A percentile compares a stretch with the other conserved stretches of the same genome.
Evolutionary conservation across 305 asterid species (phyloP).

Genomic region (Plantago rigida): DNA sequence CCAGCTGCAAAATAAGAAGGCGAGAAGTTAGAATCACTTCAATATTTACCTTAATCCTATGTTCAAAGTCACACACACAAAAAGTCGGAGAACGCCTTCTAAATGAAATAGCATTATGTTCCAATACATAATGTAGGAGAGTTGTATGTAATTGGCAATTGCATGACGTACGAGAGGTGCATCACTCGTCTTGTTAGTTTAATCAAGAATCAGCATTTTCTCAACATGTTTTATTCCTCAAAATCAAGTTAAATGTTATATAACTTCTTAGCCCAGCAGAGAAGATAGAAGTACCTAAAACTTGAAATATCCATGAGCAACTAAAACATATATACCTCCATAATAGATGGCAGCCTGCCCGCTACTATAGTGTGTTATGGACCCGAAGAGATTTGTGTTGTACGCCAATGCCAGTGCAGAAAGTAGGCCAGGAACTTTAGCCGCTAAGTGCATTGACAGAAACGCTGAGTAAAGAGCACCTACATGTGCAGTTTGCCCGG

Average conservation of each 20-base stretch:
- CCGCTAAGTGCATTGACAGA: slow-evolving; percentile 58
- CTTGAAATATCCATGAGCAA: neutral
- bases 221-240: too few species aligned
- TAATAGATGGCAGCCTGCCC: slow-evolving; percentile 85
- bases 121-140: too few species aligned
- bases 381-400: slow-evolving; percentile 64
- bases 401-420: slow-evolving; percentile 55
- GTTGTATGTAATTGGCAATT: too few species aligned
- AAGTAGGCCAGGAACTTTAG: slow-evolving; percentile 44
- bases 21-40: neutral
- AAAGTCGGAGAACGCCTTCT: too few species aligned
- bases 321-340: slow-evolving; percentile 40
- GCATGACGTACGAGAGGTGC: too few species aligned
- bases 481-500: slow-evolving; percentile 80
- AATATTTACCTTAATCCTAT: too few species aligned
- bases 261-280: neutral
- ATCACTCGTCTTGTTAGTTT: too few species aligned
- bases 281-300: neutral
- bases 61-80: too few species aligned
- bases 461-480: slow-evolving; percentile 79
- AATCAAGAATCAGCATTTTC: too few species aligned
- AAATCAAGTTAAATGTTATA: too few species aligned
- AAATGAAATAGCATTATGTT: too few species aligned
- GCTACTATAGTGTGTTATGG: slow-evolving; percentile 75
- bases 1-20: slow-evolving; percentile 38